Base-by-base conservation (phyloP, 192 early-diverging fungal species). In the Coemansia sp. region DNA sequence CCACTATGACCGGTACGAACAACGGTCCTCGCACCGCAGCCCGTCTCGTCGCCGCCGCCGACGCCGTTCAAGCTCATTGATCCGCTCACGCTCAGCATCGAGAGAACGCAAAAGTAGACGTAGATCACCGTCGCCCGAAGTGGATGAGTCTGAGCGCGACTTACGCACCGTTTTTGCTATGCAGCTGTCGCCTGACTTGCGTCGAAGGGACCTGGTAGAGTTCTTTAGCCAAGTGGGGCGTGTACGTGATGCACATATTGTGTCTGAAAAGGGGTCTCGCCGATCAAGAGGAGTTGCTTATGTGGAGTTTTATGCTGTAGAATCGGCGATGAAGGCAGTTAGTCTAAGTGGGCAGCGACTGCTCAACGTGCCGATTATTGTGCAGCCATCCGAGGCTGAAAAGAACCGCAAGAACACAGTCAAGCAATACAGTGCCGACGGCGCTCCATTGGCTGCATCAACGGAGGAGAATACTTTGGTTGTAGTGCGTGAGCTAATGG, bases 261-360 rank as follows among this genome's bases (percentile, higher is more conserved):
- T 96, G 35, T 79, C 88, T n/a, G 93, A 96, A 67, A 81, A 86
- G 50, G 84, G 84, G 30, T 85, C 88, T 10, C 77, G 91, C 50
- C 80, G 91, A 43, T 94, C 92, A 23, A 91, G 93, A 59, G 95
- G 94, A 26, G 90, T 96, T 33, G 96, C 91, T 15, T 98, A 96
- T 64, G 90, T 98, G 4, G 96, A 98, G 72, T 98, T 96, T 80
- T 91, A 94, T 70, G 87, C 91, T 5, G 83, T 87, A 55, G 83
- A 81, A 6, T 85, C 92, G 28, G 93, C 94, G n/a, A 65, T 70
- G 39, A 87, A 84, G 59, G 96, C 96, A 5, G 80, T 96, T n/a
- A 75, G 68, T 28, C 83, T 96, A 81, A 83, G 88, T 33, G 92
- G 91, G 15, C 71, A 89, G 70, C 87, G 85, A 78, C 86, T 98